phyloP scores from a whole-genome alignment of 2,329 filamentous ascomycete species.

The Colletotrichum camelliae region DNA sequence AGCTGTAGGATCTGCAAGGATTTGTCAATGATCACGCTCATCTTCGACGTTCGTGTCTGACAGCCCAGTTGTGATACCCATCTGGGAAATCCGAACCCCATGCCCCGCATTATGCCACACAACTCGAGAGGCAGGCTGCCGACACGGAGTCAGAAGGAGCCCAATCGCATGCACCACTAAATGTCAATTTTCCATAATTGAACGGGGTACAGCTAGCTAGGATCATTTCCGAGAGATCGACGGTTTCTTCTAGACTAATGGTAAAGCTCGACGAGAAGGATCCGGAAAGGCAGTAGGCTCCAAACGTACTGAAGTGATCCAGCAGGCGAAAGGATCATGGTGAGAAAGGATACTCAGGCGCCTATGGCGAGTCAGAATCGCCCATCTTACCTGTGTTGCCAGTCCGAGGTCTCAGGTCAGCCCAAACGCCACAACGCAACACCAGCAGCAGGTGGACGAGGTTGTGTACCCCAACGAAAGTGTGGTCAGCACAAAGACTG shows the following conservation, averaged over 20 bases:
- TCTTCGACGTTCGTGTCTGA: background rate
- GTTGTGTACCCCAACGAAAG: background rate
- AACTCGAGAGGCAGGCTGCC: background rate
- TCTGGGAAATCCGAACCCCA: background rate
- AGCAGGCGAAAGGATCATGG: background rate
- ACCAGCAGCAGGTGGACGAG: accelerated
- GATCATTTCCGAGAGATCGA: background rate
- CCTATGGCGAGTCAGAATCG: background rate
- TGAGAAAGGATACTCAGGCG: background rate
- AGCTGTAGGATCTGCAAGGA: background rate
- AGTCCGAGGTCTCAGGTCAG: background rate
- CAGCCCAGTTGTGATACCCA: background rate
- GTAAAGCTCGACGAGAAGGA: background rate
- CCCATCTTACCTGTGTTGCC: background rate
- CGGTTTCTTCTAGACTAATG: background rate
- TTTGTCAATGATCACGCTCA: background rate
- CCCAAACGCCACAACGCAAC: background rate
- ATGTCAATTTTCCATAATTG: background rate
- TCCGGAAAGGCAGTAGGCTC: too few relatives aligned
- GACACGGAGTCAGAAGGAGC: background rate
- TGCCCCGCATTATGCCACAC: background rate
- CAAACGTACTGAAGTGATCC: background rate
- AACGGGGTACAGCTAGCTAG: background rate
- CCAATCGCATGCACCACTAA: background rate
- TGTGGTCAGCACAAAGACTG: background rate